These are phyloP conservation scores for Glebionis coronaria DNA, from an alignment of 129 eudicot species.

Conservation along the genomic window DNA sequence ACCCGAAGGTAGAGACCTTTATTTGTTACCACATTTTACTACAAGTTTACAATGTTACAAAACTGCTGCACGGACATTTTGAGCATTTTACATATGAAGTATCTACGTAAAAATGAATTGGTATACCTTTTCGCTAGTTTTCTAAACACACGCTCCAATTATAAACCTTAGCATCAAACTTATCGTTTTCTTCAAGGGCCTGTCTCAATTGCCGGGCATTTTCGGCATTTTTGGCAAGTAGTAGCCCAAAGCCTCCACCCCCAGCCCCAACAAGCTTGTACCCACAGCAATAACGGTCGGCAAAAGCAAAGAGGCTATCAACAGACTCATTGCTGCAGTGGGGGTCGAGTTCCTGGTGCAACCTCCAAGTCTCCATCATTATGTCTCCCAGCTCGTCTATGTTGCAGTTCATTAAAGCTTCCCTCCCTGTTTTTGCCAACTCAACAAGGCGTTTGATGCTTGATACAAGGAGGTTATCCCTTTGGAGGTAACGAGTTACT, in stretches of 20 bases:
- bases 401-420: slow-evolving; percentile 88
- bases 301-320: slow-evolving; percentile 71
- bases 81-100: background rate
- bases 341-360: slow-evolving; percentile 98
- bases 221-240: slow-evolving; percentile 66
- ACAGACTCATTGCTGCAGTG: slow-evolving; percentile 86
- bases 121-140: slow-evolving; percentile 22
- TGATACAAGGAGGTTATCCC: slow-evolving; percentile 84
- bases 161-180: slow-evolving; percentile 65
- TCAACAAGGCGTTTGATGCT: slow-evolving; percentile 95
- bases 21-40: background rate
- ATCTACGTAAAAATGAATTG: background rate
- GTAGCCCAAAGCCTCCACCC: slow-evolving; percentile 94
- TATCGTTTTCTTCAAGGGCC: slow-evolving; percentile 42
- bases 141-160: slow-evolving; percentile 53
- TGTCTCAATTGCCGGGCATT: slow-evolving; percentile 45
- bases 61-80: slow-evolving; percentile 12
- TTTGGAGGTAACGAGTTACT: slow-evolving; percentile 78
- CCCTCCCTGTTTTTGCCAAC: slow-evolving; percentile 91
- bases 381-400: slow-evolving; percentile 70
- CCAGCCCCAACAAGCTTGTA: slow-evolving; percentile 99
- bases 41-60: slow-evolving; percentile 13
- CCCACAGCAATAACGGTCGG: slow-evolving; percentile 65
- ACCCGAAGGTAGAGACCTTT: background rate
- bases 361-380: slow-evolving; percentile 93